A percentile compares a stretch with the other conserved stretches of the same genome.
Conservation (phyloP, 78 protist species). For the Anaeramoeba flamelloides region DNA sequence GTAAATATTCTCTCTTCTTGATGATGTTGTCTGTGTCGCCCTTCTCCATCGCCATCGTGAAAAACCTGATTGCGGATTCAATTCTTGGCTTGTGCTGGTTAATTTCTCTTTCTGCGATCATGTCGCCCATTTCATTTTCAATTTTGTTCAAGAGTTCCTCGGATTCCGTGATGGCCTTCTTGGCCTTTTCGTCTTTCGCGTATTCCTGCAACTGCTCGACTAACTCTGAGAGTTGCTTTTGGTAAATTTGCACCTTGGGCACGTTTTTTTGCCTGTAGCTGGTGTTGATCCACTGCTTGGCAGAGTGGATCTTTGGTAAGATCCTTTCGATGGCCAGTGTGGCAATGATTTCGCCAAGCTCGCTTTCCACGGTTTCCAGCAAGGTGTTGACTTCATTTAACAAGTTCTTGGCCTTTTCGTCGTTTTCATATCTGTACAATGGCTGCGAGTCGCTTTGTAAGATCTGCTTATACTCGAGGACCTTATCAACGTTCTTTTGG, state of each 20-base stretch:
- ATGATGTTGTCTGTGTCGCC: background rate
- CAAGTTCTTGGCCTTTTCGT: background rate
- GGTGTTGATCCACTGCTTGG: background rate
- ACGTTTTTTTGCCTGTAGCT: background rate
- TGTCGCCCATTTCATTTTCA: background rate
- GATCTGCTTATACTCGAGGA: background rate
- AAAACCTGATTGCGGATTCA: background rate
- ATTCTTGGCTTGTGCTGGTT: background rate
- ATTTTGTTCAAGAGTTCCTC: background rate
- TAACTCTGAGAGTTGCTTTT: background rate
- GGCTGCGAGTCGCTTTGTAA: background rate
- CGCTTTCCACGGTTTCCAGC: background rate
- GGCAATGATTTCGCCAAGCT: background rate
- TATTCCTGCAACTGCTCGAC: background rate
- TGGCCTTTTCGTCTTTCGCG: background rate
- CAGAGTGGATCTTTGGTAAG: background rate
- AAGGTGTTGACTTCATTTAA: background rate
- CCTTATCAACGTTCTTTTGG: background rate
- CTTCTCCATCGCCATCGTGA: background rate
- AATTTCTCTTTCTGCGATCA: background rate
- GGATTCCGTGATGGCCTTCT: background rate
- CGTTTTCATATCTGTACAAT: background rate
- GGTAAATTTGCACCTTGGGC: background rate
- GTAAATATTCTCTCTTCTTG: background rate
- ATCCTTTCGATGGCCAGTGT: background rate